Percentiles rank a stretch among this genome's conserved stretches.
phyloP scores from a whole-genome alignment of 139 green algal genomes.

The Pseudopediastrum boryanum region DNA sequence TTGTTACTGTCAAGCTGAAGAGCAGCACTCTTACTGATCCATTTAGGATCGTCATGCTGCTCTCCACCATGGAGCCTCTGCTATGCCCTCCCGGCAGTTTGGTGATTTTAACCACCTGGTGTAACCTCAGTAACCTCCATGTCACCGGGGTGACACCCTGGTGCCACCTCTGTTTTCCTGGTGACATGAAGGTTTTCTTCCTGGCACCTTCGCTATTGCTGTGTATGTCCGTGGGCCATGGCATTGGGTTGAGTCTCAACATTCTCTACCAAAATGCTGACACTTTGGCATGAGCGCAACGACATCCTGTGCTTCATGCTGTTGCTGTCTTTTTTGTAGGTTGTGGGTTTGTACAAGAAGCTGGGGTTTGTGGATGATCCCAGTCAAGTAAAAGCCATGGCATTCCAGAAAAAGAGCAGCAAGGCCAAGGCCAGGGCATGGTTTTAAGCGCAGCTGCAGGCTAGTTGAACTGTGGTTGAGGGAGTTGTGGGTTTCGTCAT shows the following conservation, averaged over 20 bases:
- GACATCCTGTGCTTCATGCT: neutral
- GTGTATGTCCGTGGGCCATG: neutral
- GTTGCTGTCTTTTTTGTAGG: slow-evolving; percentile 38
- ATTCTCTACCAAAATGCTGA: neutral
- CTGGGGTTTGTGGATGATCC: slow-evolving; percentile 82
- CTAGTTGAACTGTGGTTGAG: too few species aligned
- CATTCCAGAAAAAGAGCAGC: slow-evolving; percentile 64
- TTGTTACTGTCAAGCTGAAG: too few species aligned
- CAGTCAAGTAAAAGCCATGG: slow-evolving; percentile 77
- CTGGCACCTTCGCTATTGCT: neutral
- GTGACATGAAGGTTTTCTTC: neutral
- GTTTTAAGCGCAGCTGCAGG: too few species aligned
- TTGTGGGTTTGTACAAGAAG: slow-evolving; percentile 86
- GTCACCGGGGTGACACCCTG: too few species aligned
- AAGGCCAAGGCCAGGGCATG: slow-evolving; percentile 34
- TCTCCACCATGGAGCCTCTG: too few species aligned
- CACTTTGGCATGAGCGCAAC: too few species aligned
- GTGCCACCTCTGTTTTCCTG: neutral
- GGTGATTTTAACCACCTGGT: neutral
- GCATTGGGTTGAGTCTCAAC: neutral
- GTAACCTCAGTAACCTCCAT: too few species aligned
- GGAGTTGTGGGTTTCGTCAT: too few species aligned
- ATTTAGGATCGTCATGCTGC: too few species aligned
- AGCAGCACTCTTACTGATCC: too few species aligned
- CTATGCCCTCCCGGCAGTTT: neutral